These are phyloP conservation scores for Microcyclospora pomicola DNA, from an alignment of 2,329 filamentous ascomycete genomes.

Conservation along the genomic window DNA sequence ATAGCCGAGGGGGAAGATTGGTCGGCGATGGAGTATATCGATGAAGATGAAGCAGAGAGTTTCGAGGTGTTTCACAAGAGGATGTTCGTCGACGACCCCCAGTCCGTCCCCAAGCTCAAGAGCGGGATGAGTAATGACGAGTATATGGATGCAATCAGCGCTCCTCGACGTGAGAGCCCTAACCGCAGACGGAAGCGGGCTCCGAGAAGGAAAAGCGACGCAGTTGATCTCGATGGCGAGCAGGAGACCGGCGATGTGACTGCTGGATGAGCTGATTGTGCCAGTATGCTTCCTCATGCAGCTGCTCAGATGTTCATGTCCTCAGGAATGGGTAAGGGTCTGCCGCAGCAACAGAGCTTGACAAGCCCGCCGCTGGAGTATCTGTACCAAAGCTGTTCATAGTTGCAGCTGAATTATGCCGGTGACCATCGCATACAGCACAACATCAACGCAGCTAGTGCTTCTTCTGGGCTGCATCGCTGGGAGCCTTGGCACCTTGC, in stretches of 20 bases:
- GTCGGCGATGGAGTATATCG: conserved; percentile 64
- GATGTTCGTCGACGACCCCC: conserved; percentile 44
- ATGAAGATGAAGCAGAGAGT: conserved; percentile 62
- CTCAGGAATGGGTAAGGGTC: too few relatives aligned
- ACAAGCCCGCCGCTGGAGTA: too few relatives aligned
- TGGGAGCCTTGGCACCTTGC: too few relatives aligned
- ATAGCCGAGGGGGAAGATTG: conserved; percentile 71
- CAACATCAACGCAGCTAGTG: too few relatives aligned
- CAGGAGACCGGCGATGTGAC: neutral
- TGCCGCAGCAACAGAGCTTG: too few relatives aligned
- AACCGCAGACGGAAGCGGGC: conserved; percentile 26
- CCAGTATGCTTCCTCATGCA: neutral
- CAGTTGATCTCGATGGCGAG: conserved; percentile 12
- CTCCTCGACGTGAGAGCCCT: conserved; percentile 28
- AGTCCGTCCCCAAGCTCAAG: conserved; percentile 34
- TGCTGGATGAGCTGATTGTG: neutral
- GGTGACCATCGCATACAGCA: too few relatives aligned
- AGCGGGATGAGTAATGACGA: conserved; percentile 43
- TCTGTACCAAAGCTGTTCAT: too few relatives aligned
- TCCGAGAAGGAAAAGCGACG: conserved; percentile 13
- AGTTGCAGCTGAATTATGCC: too few relatives aligned
- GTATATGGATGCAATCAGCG: conserved; percentile 51
- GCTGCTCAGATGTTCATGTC: too few relatives aligned
- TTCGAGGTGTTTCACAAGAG: conserved; percentile 65
- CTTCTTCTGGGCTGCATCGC: too few relatives aligned